These are phyloP conservation scores for Trichoderma lentiforme DNA, from an alignment of 2,329 filamentous ascomycete species.

Conservation along the genomic window DNA sequence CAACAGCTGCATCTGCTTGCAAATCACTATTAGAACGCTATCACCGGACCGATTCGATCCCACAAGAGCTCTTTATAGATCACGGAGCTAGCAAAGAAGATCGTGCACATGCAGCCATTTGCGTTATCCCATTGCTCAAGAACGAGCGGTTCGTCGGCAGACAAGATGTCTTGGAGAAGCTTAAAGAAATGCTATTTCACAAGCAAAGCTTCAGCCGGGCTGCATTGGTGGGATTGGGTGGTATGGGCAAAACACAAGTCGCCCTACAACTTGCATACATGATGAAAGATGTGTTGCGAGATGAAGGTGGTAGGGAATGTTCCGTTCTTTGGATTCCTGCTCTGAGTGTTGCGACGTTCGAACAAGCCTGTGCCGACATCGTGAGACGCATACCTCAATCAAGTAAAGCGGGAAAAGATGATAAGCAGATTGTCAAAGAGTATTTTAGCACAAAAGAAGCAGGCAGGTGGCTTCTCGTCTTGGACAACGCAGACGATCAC, in stretches of 20 bases:
- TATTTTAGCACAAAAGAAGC: conserved; percentile 24
- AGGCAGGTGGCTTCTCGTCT: conserved; percentile 24
- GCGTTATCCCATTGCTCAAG: conserved; percentile 22
- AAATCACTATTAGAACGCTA: conserved; percentile 16
- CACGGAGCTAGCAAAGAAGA: neutral
- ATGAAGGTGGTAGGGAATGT: conserved; percentile 28
- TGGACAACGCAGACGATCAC: conserved; percentile 39
- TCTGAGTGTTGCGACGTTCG: conserved; percentile 35
- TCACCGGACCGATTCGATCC: neutral
- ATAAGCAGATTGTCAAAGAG: conserved; percentile 56
- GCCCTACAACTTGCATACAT: conserved; percentile 39
- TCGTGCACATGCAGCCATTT: neutral
- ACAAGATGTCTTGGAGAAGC: conserved; percentile 18
- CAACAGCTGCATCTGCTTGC: conserved; percentile 29
- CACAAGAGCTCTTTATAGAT: neutral
- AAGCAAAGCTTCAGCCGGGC: conserved; percentile 25
- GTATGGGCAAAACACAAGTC: conserved; percentile 39
- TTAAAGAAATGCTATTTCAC: conserved; percentile 18
- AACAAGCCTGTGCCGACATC: conserved; percentile 34
- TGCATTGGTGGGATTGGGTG: conserved; percentile 36
- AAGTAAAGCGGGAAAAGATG: conserved; percentile 41
- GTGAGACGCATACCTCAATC: conserved; percentile 26
- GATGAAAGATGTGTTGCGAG: conserved; percentile 34
- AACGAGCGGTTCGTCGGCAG: conserved; percentile 24
- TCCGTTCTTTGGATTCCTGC: conserved; percentile 45